Evolutionary conservation across 345 rosid species (phyloP).

Genomic region (Dipteronia sinensis): DNA sequence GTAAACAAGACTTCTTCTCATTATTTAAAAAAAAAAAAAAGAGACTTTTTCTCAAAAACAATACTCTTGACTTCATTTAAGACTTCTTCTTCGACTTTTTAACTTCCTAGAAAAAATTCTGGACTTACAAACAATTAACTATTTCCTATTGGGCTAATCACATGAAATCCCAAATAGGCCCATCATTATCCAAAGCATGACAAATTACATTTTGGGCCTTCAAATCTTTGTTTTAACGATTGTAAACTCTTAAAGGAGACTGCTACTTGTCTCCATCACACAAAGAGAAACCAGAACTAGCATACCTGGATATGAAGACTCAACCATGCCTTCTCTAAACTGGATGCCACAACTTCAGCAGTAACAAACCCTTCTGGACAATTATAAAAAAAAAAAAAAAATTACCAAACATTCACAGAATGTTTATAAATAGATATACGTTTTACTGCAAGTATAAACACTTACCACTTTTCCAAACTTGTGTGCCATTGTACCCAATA

Average conservation of each 20-base stretch:
- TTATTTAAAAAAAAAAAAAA: too few species aligned
- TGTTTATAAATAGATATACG: not conserved
- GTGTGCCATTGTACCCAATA: slow-evolving; percentile 79
- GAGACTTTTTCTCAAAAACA: not conserved
- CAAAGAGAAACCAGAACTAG: slow-evolving; percentile 3
- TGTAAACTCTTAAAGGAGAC: not conserved
- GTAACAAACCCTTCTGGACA: slow-evolving; percentile 67
- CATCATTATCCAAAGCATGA: not conserved
- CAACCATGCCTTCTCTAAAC: slow-evolving; percentile 79
- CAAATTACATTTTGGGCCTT: not conserved
- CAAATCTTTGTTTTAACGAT: not conserved
- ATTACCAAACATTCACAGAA: slow-evolving; percentile 1
- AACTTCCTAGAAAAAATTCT: not conserved
- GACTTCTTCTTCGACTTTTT: not conserved
- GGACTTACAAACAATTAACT: not conserved
- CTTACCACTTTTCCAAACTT: slow-evolving; percentile 81
- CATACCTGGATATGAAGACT: slow-evolving; percentile 84
- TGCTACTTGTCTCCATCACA: not conserved
- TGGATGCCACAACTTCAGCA: slow-evolving; percentile 70
- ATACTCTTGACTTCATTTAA: not conserved
- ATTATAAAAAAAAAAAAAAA: slow-evolving; percentile 28
- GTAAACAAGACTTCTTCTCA: not conserved
- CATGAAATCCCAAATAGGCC: not conserved
- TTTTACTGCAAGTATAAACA: not conserved
- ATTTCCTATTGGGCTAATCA: not conserved